phyloP scores from a whole-genome alignment of 768 basidiomycete species.

The Xerocomellus amylosporus region DNA sequence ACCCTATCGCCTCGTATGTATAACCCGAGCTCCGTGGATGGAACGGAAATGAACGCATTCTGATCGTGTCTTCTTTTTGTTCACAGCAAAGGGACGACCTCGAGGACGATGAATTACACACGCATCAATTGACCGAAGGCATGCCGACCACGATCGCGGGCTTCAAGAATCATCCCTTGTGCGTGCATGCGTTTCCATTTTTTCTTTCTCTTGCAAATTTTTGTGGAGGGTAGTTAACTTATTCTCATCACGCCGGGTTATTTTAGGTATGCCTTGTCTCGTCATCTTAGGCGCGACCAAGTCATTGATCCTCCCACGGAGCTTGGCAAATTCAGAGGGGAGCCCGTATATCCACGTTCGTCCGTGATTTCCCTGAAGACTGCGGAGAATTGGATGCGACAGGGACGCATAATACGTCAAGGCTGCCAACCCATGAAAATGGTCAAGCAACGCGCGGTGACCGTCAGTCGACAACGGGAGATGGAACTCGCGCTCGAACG shows the following conservation, averaged over 20 bases:
- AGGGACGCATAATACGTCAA: conserved; percentile 68
- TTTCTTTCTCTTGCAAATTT: conserved; percentile 26
- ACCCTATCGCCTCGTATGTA: conserved; percentile 77
- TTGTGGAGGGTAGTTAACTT: background rate
- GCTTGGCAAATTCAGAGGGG: conserved; percentile 89
- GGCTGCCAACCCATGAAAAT: conserved; percentile 86
- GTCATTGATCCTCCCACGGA: conserved; percentile 78
- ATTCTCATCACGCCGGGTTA: conserved; percentile 1
- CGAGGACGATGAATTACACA: conserved; percentile 86
- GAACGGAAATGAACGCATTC: conserved; percentile 19
- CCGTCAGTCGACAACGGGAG: conserved; percentile 74
- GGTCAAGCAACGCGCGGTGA: conserved; percentile 82
- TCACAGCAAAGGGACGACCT: conserved; percentile 83
- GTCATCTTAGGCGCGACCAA: conserved; percentile 87
- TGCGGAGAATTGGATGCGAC: conserved; percentile 92
- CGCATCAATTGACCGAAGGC: conserved; percentile 75
- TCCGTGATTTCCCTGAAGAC: conserved; percentile 85
- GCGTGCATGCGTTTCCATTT: background rate
- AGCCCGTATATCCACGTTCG: conserved; percentile 84
- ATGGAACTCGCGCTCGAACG: conserved; percentile 54
- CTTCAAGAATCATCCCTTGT: conserved; percentile 97
- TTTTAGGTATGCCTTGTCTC: conserved; percentile 73
- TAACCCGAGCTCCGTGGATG: conserved; percentile 13
- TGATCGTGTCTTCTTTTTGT: conserved; percentile 3
- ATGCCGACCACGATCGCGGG: conserved; percentile 91